Conservation (phyloP, 2,329 filamentous ascomycete species). For the Lachnellula hyalina region DNA sequence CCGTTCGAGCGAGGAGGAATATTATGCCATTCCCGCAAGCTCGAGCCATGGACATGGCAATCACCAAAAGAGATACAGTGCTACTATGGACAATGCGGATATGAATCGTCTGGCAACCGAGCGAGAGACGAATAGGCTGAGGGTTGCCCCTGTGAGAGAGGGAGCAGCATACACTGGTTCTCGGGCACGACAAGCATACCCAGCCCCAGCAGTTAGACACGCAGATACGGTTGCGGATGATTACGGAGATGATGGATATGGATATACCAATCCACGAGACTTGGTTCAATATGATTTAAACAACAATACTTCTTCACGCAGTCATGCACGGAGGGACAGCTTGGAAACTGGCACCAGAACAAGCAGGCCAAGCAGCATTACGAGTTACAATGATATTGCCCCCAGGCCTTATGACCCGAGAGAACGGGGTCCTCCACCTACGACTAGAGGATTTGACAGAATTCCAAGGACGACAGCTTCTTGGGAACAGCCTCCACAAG, state of each 20-base stretch:
- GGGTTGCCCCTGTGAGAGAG: constrained; percentile 19
- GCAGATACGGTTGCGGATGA: constrained; percentile 40
- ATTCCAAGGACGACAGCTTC: constrained; percentile 39
- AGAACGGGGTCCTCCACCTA: constrained; percentile 53
- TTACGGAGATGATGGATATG: constrained; percentile 55
- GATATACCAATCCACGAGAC: constrained; percentile 59
- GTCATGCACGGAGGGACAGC: constrained; percentile 46
- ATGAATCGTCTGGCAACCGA: constrained; percentile 21
- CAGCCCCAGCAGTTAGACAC: constrained; percentile 33
- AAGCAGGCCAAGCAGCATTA: constrained; percentile 26
- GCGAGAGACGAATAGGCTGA: constrained; percentile 17
- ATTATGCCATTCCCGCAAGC: constrained; percentile 54
- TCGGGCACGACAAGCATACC: constrained; percentile 20
- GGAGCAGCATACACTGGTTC: constrained; percentile 19
- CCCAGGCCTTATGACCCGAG: constrained; percentile 37
- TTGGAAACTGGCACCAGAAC: constrained; percentile 40
- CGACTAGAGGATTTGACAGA: constrained; percentile 66
- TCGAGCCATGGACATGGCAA: constrained; percentile 41
- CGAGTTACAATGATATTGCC: constrained; percentile 25
- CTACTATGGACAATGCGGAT: constrained; percentile 47
- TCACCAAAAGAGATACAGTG: constrained; percentile 40
- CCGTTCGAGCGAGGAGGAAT: constrained; percentile 47
- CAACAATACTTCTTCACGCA: constrained; percentile 38
- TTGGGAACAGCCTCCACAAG: constrained; percentile 41
- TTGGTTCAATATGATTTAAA: constrained; percentile 57